Evolutionary conservation across 108 stramenopile genomes (phyloP).

Genomic region (Skeletonema costatum): DNA sequence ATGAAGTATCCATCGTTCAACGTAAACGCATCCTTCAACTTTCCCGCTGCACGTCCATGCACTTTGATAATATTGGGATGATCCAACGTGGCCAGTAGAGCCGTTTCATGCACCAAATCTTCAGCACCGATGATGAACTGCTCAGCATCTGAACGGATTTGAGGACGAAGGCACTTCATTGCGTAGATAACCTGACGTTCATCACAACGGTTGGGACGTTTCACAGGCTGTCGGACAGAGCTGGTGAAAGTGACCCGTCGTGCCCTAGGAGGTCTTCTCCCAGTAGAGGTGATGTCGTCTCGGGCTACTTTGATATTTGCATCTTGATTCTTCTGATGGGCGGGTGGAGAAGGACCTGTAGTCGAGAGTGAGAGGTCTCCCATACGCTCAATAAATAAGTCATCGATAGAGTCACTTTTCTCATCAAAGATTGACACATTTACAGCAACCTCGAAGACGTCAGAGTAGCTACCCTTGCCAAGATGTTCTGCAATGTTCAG

Average conservation of each 20-base stretch:
- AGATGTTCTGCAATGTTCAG: background rate
- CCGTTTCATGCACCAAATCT: constrained; percentile 38
- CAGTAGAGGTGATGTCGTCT: background rate
- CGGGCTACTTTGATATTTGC: background rate
- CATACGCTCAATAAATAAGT: background rate
- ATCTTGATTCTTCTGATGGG: background rate
- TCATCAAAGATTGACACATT: background rate
- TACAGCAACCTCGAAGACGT: background rate
- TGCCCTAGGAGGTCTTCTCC: background rate
- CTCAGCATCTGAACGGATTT: constrained; percentile 14
- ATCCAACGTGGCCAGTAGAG: constrained; percentile 14
- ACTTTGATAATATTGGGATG: constrained; percentile 38
- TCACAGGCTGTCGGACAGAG: background rate
- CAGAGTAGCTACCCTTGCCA: constrained; percentile 1
- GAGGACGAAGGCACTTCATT: constrained; percentile 27
- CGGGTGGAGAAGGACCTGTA: background rate
- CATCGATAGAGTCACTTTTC: background rate
- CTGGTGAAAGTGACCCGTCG: background rate
- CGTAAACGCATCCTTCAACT: constrained; percentile 6
- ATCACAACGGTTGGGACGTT: background rate
- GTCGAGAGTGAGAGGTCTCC: background rate
- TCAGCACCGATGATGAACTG: constrained; percentile 25
- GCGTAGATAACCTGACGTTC: constrained; percentile 11
- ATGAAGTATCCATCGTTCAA: constrained; percentile 31
- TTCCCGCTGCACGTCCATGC: constrained; percentile 23